phyloP scores from a whole-genome alignment of 805 yeast species.

The Yamadazyma akitaensis region DNA sequence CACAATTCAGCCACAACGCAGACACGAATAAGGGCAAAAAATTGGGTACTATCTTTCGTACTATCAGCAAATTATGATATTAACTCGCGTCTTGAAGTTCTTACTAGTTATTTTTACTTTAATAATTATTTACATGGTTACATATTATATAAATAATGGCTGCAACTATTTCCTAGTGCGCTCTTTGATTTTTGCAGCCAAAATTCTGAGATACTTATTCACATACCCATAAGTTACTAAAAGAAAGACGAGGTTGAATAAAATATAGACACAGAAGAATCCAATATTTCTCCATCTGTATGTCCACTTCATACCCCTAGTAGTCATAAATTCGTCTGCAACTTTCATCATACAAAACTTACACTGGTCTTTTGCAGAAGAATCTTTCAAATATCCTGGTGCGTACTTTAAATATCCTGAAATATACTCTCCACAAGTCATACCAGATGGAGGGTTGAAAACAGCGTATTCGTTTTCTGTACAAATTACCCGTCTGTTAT shows the following conservation, averaged over 20 bases:
- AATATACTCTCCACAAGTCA: conserved; percentile 32
- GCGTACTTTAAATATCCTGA: conserved; percentile 19
- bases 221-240: not conserved
- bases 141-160: not conserved
- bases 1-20: not conserved
- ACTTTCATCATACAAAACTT: conserved; percentile 52
- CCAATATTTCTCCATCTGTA: conserved; percentile 67
- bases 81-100: not conserved
- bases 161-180: not conserved
- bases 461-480: conserved; percentile 19
- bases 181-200: not conserved
- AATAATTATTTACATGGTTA: not conserved
- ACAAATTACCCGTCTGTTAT: conserved; percentile 37
- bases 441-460: conserved; percentile 21
- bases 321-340: conserved; percentile 59
- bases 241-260: conserved; percentile 23
- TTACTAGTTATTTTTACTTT: too few species aligned
- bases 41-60: too few species aligned
- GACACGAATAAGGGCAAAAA: too few species aligned
- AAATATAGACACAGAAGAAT: conserved; percentile 40
- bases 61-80: too few species aligned
- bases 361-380: conserved; percentile 48
- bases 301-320: conserved; percentile 33
- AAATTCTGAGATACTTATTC: not conserved
- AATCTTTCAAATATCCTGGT: conserved; percentile 47